These are phyloP conservation scores for Chrysophaeum taylorii DNA, from an alignment of 352 stramenopile genomes.

Conservation along the genomic window DNA sequence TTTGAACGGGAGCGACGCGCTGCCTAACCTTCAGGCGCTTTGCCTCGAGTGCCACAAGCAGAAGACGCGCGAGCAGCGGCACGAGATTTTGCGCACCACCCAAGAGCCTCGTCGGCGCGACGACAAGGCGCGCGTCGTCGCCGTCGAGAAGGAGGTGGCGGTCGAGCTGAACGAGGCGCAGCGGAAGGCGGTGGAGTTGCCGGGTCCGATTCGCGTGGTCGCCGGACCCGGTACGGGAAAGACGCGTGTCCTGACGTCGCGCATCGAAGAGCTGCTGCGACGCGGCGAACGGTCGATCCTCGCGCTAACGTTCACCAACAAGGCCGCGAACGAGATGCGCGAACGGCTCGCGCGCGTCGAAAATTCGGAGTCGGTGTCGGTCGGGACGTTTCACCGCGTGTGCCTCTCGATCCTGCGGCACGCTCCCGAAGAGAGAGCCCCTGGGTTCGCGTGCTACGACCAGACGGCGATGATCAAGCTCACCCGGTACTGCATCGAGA, in stretches of 20 bases:
- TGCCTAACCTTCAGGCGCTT: background rate
- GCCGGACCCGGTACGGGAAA: slow-evolving; percentile 58
- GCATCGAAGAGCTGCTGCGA: slow-evolving; percentile 47
- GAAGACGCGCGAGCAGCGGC: slow-evolving; percentile 4
- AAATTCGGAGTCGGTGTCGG: slow-evolving; percentile 28
- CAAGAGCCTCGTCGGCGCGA: background rate
- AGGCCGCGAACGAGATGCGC: slow-evolving; percentile 55
- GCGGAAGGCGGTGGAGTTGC: slow-evolving; percentile 17
- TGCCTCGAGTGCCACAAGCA: background rate
- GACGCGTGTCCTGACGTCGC: slow-evolving; percentile 53
- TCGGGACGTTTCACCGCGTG: slow-evolving; percentile 63
- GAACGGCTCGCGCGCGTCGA: slow-evolving; percentile 40
- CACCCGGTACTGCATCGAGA: background rate
- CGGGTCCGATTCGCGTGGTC: slow-evolving; percentile 40
- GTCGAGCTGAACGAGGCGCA: slow-evolving; percentile 26
- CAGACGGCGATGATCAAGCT: slow-evolving; percentile 15
- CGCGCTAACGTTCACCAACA: slow-evolving; percentile 63
- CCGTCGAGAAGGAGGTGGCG: background rate
- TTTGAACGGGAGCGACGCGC: background rate
- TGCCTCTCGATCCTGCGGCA: slow-evolving; percentile 53
- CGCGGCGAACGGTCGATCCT: slow-evolving; percentile 37
- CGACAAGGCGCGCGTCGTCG: background rate
- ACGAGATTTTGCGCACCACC: background rate
- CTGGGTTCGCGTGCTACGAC: slow-evolving; percentile 10
- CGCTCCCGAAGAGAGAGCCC: slow-evolving; percentile 43